Evolutionary conservation across 129 eudicot species (phyloP), one percentile per base, ranked within the genome.

Genomic region (Helichrysum umbraculigerum): DNA sequence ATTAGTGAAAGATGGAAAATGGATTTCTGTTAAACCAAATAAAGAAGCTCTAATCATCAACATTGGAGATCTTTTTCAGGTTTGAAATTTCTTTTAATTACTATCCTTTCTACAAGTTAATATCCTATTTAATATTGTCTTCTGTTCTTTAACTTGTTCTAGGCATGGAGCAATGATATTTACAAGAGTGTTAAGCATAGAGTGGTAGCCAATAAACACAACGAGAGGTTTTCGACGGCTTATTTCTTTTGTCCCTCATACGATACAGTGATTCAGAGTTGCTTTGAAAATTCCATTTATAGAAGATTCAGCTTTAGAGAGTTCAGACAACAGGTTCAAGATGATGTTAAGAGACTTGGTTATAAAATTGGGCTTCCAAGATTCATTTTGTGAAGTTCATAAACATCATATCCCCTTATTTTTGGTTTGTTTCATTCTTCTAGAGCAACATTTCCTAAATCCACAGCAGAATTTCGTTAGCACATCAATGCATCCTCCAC

Each of bases 131-230:
- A 19, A 32, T 29, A 50, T 56, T 7, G 42, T 12, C 15, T 30
- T 35, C 19, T 32, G 17, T 15, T 57, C 14, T 73, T 29, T 21
- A 50, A 61, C 58, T 35, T 47, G 71, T 72, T 76, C 67, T 76
- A 93, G 98, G 98, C 97, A 4, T 93, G 98, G 98, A 93, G 98
- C 85, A 88, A 93, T 51, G 89, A 80, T 41, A 80, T 85, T 20
- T 93, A 93, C 68, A 93, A 81, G 79, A 93, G 98, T n/a, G 89
- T 93, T 17, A 83, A 87, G 71, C 98, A 93, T 66, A 79, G 97
- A 47, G 98, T 93, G n/a, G 83, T 90, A 17, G 81, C 91, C 6
- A 90, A 93, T 61, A 68, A 52, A 37, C 62, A 35, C 41, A 76
- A 21, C 4, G 92, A 91, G 78, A 85, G 98, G 79, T 88, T 87